These are phyloP conservation scores for Camellia lanceoleosa DNA, from an alignment of 148 eudicot species.

Conservation along the genomic window DNA sequence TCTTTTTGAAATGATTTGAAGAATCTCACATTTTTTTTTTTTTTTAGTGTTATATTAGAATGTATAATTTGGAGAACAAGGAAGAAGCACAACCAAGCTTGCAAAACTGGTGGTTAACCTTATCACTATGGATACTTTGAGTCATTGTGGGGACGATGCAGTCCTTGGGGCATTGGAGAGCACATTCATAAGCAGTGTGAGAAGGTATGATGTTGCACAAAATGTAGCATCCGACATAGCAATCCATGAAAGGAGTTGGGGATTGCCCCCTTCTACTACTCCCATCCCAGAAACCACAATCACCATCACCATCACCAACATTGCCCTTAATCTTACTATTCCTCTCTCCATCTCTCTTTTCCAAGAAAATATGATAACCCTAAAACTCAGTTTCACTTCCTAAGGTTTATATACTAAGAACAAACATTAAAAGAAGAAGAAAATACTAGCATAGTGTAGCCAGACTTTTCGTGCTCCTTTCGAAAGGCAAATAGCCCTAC, in stretches of 20 bases:
- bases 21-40: no score
- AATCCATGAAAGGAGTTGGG: slow-evolving; percentile 28
- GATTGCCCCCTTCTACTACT: slow-evolving; percentile 16
- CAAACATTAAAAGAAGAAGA: background rate
- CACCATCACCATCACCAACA: slow-evolving; percentile 5
- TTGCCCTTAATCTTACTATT: background rate
- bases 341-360: slow-evolving; percentile 8
- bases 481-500: no score
- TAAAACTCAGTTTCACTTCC: background rate
- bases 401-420: background rate
- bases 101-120: slow-evolving; percentile 20
- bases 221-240: slow-evolving; percentile 40
- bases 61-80: slow-evolving; percentile 20
- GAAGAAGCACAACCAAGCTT: slow-evolving; percentile 43
- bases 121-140: slow-evolving; percentile 9
- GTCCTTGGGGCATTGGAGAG: slow-evolving; percentile 35
- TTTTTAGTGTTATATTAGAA: no score
- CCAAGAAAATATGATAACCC: background rate
- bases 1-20: no score
- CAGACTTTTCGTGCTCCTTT: no score
- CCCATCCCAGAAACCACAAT: slow-evolving; percentile 18
- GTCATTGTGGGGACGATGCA: slow-evolving; percentile 30
- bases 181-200: slow-evolving; percentile 36
- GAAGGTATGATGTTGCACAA: slow-evolving; percentile 43
- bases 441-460: background rate